Percentiles rank a stretch among this genome's conserved stretches.
Evolutionary conservation across 768 basidiomycete species (phyloP).

Genomic region (Paxillus rubicundulus): DNA sequence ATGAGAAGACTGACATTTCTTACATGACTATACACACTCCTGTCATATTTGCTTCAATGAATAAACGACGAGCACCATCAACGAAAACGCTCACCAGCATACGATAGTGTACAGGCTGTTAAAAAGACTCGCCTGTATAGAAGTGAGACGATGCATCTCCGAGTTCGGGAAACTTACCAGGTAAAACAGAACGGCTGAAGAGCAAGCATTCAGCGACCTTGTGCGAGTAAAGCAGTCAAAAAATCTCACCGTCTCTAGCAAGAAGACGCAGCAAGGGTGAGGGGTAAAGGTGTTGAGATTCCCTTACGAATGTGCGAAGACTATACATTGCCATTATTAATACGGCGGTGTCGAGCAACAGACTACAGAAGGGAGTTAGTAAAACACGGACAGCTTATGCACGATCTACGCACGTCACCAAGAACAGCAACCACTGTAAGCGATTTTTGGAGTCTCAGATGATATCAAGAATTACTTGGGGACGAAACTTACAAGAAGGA

Average conservation of each 20-base stretch:
- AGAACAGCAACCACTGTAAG: too few species aligned
- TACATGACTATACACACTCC: conserved; percentile 6
- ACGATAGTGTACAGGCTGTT: conserved; percentile 2
- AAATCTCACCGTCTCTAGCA: conserved; percentile 12
- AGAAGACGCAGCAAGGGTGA: conserved; percentile 7
- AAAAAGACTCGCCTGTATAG: conserved; percentile 3
- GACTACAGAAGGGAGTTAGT: neutral
- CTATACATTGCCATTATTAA: conserved; percentile 4
- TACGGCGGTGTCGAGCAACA: conserved; percentile 4
- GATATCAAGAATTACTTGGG: too few species aligned
- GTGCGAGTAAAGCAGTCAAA: neutral
- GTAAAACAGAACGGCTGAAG: neutral
- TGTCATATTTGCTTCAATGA: neutral
- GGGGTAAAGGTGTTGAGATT: conserved; percentile 3
- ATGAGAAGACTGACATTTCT: neutral
- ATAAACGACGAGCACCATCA: neutral
- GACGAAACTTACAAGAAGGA: neutral
- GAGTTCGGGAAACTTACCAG: neutral
- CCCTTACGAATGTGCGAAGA: conserved; percentile 6
- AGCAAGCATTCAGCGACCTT: neutral
- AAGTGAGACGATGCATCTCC: neutral
- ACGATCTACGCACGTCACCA: too few species aligned
- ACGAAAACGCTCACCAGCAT: conserved; percentile 11
- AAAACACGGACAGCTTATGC: neutral
- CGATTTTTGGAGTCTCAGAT: neutral